These are phyloP conservation scores for Fagus crenata DNA, from an alignment of 306 rosid genomes.

Conservation along the genomic window DNA sequence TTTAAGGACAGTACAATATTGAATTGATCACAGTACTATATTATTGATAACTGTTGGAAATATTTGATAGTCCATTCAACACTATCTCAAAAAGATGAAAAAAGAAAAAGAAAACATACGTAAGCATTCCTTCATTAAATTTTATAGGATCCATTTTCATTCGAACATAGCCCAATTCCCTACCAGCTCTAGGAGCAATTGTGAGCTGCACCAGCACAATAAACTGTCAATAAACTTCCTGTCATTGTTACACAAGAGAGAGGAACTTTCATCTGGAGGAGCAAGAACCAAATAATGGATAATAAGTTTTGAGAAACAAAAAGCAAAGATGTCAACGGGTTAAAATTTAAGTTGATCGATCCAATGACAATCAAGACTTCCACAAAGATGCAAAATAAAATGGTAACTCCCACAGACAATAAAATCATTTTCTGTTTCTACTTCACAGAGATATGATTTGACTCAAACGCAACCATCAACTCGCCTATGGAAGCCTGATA, in stretches of 20 bases:
- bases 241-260: neutral
- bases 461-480: neutral
- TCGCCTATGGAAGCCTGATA: neutral
- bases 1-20: neutral
- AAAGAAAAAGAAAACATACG: slow-evolving; percentile 53
- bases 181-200: slow-evolving; percentile 98
- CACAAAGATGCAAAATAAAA: neutral
- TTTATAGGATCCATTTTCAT: slow-evolving; percentile 78
- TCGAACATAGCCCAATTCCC: slow-evolving; percentile 96
- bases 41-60: slow-evolving; percentile 1
- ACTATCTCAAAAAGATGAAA: slow-evolving; percentile 17
- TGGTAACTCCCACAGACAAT: neutral
- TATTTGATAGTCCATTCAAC: slow-evolving; percentile 1
- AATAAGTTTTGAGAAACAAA: neutral
- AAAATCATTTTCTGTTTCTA: neutral
- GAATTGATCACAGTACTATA: slow-evolving; percentile 24
- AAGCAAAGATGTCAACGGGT: neutral
- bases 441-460: neutral
- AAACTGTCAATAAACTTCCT: slow-evolving; percentile 17
- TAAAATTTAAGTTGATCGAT: slow-evolving; percentile 6
- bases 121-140: slow-evolving; percentile 80
- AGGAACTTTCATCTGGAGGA: neutral
- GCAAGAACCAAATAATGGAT: neutral
- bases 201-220: slow-evolving; percentile 65
- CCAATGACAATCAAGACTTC: slow-evolving; percentile 4